A percentile compares a stretch with the other conserved stretches of the same genome.
Conservation (phyloP, 768 basidiomycete species). For the Baorangia bicolor region DNA sequence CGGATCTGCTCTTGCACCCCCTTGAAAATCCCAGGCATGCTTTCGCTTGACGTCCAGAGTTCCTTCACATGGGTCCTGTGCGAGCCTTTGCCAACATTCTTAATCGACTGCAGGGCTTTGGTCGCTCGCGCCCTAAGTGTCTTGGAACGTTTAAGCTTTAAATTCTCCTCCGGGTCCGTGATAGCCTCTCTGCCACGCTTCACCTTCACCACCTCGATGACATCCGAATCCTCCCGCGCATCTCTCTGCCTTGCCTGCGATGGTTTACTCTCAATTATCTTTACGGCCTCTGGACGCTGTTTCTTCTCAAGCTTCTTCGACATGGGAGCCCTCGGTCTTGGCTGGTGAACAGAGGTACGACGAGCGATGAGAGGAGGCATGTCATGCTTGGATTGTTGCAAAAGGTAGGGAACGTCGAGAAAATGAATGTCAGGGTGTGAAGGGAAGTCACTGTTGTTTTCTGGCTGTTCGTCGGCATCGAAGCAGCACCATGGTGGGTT, state of each 20-base stretch:
- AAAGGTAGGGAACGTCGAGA: conserved; percentile 32
- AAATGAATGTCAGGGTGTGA: conserved; percentile 32
- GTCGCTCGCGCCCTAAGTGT: conserved; percentile 49
- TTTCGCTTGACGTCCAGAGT: conserved; percentile 32
- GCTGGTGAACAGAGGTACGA: conserved; percentile 5
- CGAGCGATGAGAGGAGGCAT: background rate
- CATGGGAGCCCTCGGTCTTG: conserved; percentile 5
- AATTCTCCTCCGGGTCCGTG: conserved; percentile 25
- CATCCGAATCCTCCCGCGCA: conserved; percentile 48
- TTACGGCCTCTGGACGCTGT: conserved; percentile 29
- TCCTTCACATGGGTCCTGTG: conserved; percentile 42
- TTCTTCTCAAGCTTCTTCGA: conserved; percentile 30
- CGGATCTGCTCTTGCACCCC: conserved; percentile 26
- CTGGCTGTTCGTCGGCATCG: conserved; percentile 42
- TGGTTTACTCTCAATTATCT: conserved; percentile 23
- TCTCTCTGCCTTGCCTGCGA: conserved; percentile 24
- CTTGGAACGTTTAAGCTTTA: conserved; percentile 34
- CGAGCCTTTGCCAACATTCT: conserved; percentile 38
- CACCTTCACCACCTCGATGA: conserved; percentile 62
- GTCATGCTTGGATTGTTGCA: conserved; percentile 13
- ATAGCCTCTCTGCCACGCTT: conserved; percentile 35
- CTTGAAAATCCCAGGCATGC: conserved; percentile 26
- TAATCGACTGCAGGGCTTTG: conserved; percentile 46
- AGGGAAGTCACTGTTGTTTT: conserved; percentile 14
- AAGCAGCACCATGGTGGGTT: conserved; percentile 58